Evolutionary conservation across 2,329 filamentous ascomycete genomes (phyloP).

Genomic region (Penicillium sp.): DNA sequence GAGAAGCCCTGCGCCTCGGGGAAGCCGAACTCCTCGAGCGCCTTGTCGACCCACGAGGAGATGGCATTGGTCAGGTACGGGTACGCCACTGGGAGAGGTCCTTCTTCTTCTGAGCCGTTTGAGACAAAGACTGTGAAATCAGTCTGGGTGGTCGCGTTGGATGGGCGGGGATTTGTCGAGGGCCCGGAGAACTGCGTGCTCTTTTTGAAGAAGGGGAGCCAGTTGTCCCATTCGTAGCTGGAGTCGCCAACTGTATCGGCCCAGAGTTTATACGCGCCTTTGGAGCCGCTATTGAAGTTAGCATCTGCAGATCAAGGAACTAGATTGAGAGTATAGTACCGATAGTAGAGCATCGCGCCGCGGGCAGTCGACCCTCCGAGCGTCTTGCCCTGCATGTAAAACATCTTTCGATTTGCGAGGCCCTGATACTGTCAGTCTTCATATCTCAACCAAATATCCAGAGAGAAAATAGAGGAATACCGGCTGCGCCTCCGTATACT

Average conservation of each 20-base stretch:
- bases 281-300: not conserved
- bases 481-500: constrained; percentile 1
- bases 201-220: constrained; percentile 32
- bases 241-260: constrained; percentile 39
- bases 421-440: not conserved
- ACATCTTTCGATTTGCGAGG: not conserved
- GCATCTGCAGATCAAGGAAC: not conserved
- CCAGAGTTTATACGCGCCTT: constrained; percentile 31
- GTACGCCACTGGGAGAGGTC: not conserved
- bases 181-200: constrained; percentile 31
- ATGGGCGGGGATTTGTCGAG: constrained; percentile 24
- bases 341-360: constrained; percentile 1
- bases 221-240: constrained; percentile 30
- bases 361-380: constrained; percentile 3
- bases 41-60: constrained; percentile 1
- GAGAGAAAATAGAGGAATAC: constrained; percentile 31
- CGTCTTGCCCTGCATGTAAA: constrained; percentile 1
- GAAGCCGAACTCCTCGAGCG: not conserved
- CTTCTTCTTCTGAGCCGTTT: not conserved
- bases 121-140: not conserved
- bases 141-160: constrained; percentile 16
- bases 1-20: not conserved
- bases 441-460: too few species aligned
- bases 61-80: not conserved
- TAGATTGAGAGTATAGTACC: not conserved